Base-by-base conservation (phyloP, 176 grass and related monocot genomes). In the Musa schizocarpa region DNA sequence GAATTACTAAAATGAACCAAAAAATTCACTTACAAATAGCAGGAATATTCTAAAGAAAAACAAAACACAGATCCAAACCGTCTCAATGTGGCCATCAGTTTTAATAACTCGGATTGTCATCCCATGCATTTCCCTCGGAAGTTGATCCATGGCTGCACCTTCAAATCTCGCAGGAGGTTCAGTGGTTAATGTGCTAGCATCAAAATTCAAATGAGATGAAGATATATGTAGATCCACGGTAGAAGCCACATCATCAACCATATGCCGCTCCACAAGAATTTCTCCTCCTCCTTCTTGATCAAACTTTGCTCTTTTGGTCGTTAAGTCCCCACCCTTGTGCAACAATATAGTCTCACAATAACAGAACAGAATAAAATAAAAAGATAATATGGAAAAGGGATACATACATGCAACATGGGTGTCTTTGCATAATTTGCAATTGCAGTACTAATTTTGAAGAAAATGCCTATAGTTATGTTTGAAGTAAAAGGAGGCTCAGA, bases 71-170 rank as follows among this genome's bases (percentile, higher is more conserved):
- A 21, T 16, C 48, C 25, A 56, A 49, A 57, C 77, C 52, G 69
- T 78, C 53, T 69, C 65, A 58, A 59, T 69, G 11, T 58, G 65
- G 65, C 20, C 17, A 48, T 69, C 53, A 69, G 54, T 16, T 70
- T 79, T 79, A 58, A 69, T 65, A 20, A 69, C 77, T 70, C 53
- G 43, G 50, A 79, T 58, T 59, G 65, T 79, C 65, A 79, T 58
- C 11, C 17, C 52, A 57, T 79, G 65, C 65, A 79, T 79, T 69
- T 79, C 63, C 1, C 24, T 79, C 3, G 77, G 65, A 57, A 79
- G 77, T 25, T 50, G 53, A 57, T 57, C 24, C 9, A 69, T 25
- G 20, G 52, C 9, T 12, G 24, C 27, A 13, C 16, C 65, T 79
- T 59, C 77, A 70, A 52, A 56, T 50, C 52, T 73, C 4, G 53